Percentiles rank a stretch among this genome's conserved stretches.
Conservation (phyloP, 1,284 basidiomycete species). For the Dichomitus squalens region DNA sequence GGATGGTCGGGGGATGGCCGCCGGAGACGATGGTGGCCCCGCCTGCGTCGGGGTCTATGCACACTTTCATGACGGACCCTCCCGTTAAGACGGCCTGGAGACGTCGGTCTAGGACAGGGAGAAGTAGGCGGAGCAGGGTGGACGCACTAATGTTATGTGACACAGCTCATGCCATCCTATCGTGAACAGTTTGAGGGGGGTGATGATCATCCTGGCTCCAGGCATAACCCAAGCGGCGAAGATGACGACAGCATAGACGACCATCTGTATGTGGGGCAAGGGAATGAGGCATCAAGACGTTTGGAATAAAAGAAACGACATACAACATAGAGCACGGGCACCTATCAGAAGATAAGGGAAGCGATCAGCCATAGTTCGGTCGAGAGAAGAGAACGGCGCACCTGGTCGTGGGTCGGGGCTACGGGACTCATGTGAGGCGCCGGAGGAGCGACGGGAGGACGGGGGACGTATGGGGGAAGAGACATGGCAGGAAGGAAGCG, state of each 20-base stretch:
- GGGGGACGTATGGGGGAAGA: slow-evolving; percentile 27
- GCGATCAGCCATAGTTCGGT: slow-evolving; percentile 1
- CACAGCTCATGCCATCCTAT: slow-evolving; percentile 87
- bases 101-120: neutral
- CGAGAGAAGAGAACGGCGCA: neutral
- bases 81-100: slow-evolving; percentile 74
- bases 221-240: slow-evolving; percentile 84
- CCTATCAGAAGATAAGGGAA: slow-evolving; percentile 28
- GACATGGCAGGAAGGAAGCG: slow-evolving; percentile 23
- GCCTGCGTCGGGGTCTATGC: slow-evolving; percentile 81
- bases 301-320: slow-evolving; percentile 34
- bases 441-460: slow-evolving; percentile 32
- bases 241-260: slow-evolving; percentile 78
- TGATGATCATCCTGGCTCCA: slow-evolving; percentile 71
- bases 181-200: slow-evolving; percentile 79
- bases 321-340: slow-evolving; percentile 66
- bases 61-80: slow-evolving; percentile 72
- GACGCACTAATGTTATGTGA: slow-evolving; percentile 70
- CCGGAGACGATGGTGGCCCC: slow-evolving; percentile 79
- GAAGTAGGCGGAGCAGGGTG: slow-evolving; percentile 3
- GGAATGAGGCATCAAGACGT: neutral
- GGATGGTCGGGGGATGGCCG: slow-evolving; percentile 67
- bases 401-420: slow-evolving; percentile 36
- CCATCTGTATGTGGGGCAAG: slow-evolving; percentile 49
- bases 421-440: slow-evolving; percentile 30